These are phyloP conservation scores for Neolentinus lepideus DNA, from an alignment of 1,284 basidiomycete species.

Conservation along the genomic window DNA sequence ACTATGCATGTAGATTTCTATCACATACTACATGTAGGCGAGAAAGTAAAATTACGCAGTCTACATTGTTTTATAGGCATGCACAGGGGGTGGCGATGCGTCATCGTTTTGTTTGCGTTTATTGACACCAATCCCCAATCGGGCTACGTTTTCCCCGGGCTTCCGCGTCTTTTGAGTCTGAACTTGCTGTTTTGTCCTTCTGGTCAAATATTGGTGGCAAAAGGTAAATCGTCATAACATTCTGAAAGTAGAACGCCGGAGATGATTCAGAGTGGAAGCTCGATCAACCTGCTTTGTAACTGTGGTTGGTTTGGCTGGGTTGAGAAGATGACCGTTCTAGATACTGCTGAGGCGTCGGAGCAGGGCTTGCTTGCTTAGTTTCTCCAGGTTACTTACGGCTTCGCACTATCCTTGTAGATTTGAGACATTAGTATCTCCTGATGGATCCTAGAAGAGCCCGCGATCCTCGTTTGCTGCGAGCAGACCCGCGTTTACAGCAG, in stretches of 20 bases:
- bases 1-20: too few relatives aligned
- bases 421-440: conserved; percentile 6
- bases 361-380: neutral
- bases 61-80: too few relatives aligned
- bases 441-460: conserved; percentile 79
- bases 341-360: conserved; percentile 69
- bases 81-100: neutral
- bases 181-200: neutral
- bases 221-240: conserved; percentile 8
- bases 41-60: too few relatives aligned
- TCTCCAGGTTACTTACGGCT: conserved; percentile 5
- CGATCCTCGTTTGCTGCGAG: conserved; percentile 68
- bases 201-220: neutral
- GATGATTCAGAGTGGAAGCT: conserved; percentile 90
- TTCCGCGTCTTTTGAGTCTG: neutral
- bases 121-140: neutral
- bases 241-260: conserved; percentile 13
- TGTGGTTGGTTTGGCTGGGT: conserved; percentile 36
- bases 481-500: conserved; percentile 58
- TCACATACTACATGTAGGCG: too few relatives aligned
- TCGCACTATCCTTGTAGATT: neutral
- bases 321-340: conserved; percentile 77
- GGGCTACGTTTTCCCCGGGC: neutral
- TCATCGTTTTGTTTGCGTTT: neutral
- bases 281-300: conserved; percentile 46